These are phyloP conservation scores for Podospora tetraspora DNA, from an alignment of 495 filamentous ascomycete species.

Conservation along the genomic window DNA sequence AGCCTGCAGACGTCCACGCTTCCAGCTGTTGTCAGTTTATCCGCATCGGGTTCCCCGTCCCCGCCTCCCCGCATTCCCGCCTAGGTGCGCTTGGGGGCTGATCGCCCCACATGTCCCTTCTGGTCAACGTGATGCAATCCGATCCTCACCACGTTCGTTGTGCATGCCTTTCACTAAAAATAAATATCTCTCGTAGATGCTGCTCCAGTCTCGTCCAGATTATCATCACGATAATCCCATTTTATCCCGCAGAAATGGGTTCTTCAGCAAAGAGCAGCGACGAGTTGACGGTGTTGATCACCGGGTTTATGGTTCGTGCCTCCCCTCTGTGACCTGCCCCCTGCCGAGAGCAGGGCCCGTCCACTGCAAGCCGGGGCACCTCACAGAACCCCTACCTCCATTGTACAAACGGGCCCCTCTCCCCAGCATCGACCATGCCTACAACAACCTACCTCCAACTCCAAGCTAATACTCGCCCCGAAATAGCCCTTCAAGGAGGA, in stretches of 20 bases:
- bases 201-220: not conserved
- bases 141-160: not conserved
- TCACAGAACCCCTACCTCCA: not conserved
- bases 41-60: not conserved
- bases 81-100: not conserved
- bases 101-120: not conserved
- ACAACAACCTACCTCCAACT: not conserved
- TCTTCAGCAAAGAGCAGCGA: conserved; percentile 33
- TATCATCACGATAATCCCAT: too few relatives aligned
- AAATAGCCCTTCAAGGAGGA: conserved; percentile 59
- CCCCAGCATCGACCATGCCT: not conserved
- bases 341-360: not conserved
- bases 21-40: not conserved
- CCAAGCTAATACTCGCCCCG: not conserved
- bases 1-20: not conserved
- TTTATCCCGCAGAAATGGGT: conserved; percentile 29
- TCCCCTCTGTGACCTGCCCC: not conserved
- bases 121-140: not conserved
- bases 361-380: not conserved
- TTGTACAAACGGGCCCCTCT: not conserved
- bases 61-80: not conserved
- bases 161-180: not conserved
- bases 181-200: not conserved
- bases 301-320: conserved; percentile 60
- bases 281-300: conserved; percentile 63